These are phyloP conservation scores for Metarhizium anisopliae DNA, from an alignment of 2,329 filamentous ascomycete genomes.

Conservation along the genomic window DNA sequence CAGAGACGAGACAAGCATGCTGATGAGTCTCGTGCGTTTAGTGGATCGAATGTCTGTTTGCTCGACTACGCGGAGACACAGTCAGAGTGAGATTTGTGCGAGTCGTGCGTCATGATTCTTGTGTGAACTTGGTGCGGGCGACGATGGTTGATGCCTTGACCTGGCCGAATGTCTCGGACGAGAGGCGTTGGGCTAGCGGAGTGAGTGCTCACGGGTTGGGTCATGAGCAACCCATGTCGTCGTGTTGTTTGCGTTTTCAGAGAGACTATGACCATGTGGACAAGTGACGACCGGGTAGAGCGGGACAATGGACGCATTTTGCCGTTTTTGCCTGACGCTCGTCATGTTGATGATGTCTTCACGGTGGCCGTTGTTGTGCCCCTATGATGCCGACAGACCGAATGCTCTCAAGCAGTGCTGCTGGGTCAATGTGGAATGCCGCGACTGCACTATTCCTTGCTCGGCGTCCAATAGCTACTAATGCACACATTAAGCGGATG, in stretches of 20 bases:
- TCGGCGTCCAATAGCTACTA: background rate
- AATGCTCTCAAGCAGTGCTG: background rate
- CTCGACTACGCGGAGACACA: background rate
- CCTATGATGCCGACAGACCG: background rate
- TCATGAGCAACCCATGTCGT: background rate
- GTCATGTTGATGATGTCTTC: background rate
- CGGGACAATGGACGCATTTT: background rate
- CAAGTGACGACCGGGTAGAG: background rate
- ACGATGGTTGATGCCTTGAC: background rate
- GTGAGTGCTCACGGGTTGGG: background rate
- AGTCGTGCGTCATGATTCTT: background rate
- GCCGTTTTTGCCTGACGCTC: background rate
- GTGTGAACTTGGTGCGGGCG: background rate
- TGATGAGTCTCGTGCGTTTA: background rate
- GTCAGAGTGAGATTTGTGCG: background rate
- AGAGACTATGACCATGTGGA: background rate
- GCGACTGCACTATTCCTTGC: background rate
- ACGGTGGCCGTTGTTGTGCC: background rate
- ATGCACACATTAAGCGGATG: background rate
- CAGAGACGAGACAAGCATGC: slow-evolving; percentile 3
- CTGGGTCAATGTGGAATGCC: background rate
- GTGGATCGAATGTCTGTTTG: background rate
- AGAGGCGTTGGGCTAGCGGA: background rate
- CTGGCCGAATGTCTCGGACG: background rate
- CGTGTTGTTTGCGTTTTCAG: background rate